These are phyloP conservation scores for Chondrus crispus DNA, from an alignment of 23 red algal species.

Conservation along the genomic window DNA sequence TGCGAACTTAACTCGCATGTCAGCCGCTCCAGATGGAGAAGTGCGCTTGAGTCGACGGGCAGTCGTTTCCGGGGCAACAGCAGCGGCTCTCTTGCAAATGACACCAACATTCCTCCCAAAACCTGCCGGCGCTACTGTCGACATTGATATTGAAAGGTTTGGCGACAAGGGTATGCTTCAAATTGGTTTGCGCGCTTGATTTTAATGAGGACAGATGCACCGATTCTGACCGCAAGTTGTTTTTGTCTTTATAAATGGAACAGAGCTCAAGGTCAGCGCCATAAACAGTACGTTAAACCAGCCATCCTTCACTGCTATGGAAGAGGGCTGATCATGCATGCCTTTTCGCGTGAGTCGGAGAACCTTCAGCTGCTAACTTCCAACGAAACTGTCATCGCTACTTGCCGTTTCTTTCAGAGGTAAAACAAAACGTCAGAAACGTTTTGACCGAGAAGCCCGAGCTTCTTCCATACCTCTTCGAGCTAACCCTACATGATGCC, in stretches of 20 bases:
- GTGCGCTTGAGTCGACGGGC: neutral
- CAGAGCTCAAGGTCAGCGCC: slow-evolving; percentile 59
- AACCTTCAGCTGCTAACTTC: no score
- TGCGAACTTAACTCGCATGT: no score
- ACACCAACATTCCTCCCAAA: neutral
- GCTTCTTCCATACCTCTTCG: slow-evolving; percentile 68
- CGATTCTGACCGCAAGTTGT: neutral
- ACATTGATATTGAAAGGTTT: slow-evolving; percentile 69
- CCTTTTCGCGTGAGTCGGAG: no score
- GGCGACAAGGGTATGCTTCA: slow-evolving; percentile 61
- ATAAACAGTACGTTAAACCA: slow-evolving; percentile 50
- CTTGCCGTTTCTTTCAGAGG: slow-evolving; percentile 4
- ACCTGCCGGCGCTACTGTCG: slow-evolving; percentile 33
- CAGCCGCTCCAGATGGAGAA: neutral
- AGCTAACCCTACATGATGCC: slow-evolving; percentile 77
- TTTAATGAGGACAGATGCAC: neutral
- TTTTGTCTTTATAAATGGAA: neutral
- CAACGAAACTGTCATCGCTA: neutral
- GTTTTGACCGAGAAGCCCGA: slow-evolving; percentile 64
- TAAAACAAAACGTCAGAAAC: slow-evolving; percentile 93
- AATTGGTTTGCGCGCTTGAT: neutral
- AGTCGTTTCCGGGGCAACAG: neutral
- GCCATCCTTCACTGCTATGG: neutral
- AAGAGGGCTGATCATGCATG: neutral
- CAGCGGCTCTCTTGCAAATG: neutral